These are phyloP conservation scores for Fragilaria radians DNA, from an alignment of 108 stramenopile genomes.

Conservation along the genomic window DNA sequence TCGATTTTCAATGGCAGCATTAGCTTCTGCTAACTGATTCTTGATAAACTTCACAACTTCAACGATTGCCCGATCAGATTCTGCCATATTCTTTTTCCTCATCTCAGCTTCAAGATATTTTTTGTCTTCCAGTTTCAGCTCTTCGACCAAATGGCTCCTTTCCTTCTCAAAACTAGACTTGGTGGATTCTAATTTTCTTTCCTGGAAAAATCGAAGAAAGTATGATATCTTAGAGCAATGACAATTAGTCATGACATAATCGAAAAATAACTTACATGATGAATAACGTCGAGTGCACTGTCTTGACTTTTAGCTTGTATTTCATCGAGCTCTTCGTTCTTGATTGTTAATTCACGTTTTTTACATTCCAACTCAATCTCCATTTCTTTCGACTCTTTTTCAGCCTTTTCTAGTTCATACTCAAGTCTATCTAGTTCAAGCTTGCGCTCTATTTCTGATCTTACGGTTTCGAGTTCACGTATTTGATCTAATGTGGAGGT, in stretches of 20 bases:
- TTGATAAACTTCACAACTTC: neutral
- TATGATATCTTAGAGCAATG: neutral
- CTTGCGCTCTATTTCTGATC: neutral
- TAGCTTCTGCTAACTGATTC: conserved; percentile 11
- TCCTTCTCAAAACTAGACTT: neutral
- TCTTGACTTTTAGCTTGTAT: conserved; percentile 24
- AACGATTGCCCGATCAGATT: neutral
- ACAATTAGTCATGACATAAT: neutral
- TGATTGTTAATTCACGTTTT: conserved; percentile 19
- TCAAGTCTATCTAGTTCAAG: neutral
- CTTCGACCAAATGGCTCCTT: neutral
- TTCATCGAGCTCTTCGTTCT: conserved; percentile 28
- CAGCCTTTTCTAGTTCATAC: conserved; percentile 6
- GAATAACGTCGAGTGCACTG: conserved; percentile 27
- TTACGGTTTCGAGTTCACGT: neutral
- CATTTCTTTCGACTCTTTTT: conserved; percentile 18
- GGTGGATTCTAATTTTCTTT: neutral
- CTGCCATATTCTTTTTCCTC: neutral
- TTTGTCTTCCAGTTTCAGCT: neutral
- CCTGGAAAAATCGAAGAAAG: neutral
- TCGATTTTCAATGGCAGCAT: neutral
- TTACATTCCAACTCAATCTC: conserved; percentile 31
- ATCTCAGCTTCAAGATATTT: neutral
- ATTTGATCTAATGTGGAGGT: conserved; percentile 7
- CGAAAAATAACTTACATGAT: conserved; percentile 21